phyloP scores from a whole-genome alignment of 1,284 basidiomycete genomes.

The Leccinum solheimii region DNA sequence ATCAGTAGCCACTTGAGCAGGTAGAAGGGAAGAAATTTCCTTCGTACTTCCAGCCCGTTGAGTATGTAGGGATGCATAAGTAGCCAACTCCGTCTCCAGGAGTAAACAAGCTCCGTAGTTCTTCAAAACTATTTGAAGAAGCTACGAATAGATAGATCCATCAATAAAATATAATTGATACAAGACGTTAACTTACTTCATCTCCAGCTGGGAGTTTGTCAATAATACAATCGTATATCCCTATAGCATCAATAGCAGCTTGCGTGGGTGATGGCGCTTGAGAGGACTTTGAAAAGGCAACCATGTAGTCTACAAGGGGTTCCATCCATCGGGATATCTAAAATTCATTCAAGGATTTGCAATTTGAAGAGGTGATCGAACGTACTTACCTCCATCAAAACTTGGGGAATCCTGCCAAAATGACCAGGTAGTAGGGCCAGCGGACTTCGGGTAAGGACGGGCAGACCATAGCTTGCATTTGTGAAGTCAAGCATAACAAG shows the following conservation, averaged over 20 bases:
- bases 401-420: no score
- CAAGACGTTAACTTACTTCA: no score
- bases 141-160: neutral
- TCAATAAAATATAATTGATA: no score
- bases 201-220: neutral
- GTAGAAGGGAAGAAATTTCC: neutral
- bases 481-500: neutral
- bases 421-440: neutral
- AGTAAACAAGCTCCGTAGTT: neutral
- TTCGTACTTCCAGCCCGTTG: neutral
- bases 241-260: no score
- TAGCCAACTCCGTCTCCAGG: neutral
- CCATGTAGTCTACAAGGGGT: no score
- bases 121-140: neutral
- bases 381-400: no score
- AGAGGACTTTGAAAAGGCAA: neutral
- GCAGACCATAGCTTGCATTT: neutral
- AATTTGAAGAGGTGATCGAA: no score
- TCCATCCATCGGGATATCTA: no score
- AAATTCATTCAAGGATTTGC: no score
- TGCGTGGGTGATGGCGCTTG: neutral
- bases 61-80: neutral
- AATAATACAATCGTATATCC: no score
- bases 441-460: conserved; percentile 1
- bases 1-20: neutral